These are phyloP conservation scores for Geotrichum restrictum DNA, from an alignment of 1,139 yeast genomes.

Conservation along the genomic window DNA sequence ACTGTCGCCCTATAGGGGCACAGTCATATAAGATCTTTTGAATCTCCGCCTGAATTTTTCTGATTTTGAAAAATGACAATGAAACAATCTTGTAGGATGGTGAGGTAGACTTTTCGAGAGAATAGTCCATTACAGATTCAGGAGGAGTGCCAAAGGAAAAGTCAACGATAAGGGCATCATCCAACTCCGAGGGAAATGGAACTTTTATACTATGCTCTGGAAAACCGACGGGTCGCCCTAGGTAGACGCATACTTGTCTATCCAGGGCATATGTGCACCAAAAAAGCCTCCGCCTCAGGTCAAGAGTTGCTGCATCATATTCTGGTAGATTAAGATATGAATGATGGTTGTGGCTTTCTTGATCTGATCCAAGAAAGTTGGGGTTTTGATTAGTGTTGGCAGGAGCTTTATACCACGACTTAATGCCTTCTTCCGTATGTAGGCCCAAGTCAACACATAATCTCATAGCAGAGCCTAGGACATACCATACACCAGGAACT, in stretches of 20 bases:
- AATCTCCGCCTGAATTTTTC: constrained; percentile 73
- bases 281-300: constrained; percentile 69
- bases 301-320: constrained; percentile 54
- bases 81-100: constrained; percentile 62
- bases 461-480: constrained; percentile 73
- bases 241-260: constrained; percentile 67
- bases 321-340: constrained; percentile 6
- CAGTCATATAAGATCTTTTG: constrained; percentile 67
- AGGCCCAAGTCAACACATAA: constrained; percentile 78
- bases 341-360: not conserved
- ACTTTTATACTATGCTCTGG: constrained; percentile 64
- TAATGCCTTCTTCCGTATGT: constrained; percentile 52
- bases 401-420: constrained; percentile 23
- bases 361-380: not conserved
- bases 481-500: constrained; percentile 87
- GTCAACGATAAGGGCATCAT: constrained; percentile 57
- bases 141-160: constrained; percentile 5
- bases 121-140: not conserved
- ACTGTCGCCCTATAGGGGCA: constrained; percentile 64
- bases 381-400: constrained; percentile 13
- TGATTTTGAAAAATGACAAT: constrained; percentile 58
- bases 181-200: constrained; percentile 66
- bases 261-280: constrained; percentile 89
- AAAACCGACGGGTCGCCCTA: constrained; percentile 69
- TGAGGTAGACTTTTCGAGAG: constrained; percentile 43